Percentiles rank a stretch among this genome's conserved stretches.
Evolutionary conservation across 2,329 filamentous ascomycete species (phyloP).

Genomic region (Cryphonectria nitschkei): DNA sequence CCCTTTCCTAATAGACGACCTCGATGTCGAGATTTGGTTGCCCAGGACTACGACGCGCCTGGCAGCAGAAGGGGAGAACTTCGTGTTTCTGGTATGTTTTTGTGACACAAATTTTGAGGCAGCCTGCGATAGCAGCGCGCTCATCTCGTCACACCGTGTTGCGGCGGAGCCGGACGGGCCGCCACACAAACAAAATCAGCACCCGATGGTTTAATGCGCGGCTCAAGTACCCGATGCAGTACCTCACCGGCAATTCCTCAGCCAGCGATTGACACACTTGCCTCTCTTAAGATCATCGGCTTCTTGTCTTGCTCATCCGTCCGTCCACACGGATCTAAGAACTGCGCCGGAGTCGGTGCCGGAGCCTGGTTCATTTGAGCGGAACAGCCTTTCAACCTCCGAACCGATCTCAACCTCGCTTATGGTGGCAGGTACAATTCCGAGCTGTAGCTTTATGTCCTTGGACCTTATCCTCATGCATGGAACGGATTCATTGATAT

Average conservation of each 20-base stretch:
- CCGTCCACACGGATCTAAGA: neutral
- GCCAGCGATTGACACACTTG: conserved; percentile 13
- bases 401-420: neutral
- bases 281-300: neutral
- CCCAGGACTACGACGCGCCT: conserved; percentile 4
- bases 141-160: conserved; percentile 14
- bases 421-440: neutral
- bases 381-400: neutral
- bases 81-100: neutral
- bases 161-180: conserved; percentile 10
- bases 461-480: neutral
- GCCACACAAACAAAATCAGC: conserved; percentile 11
- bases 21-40: neutral
- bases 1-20: neutral
- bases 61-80: neutral
- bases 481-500: neutral
- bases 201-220: conserved; percentile 26
- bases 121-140: conserved; percentile 10
- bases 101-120: neutral
- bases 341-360: neutral
- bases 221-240: conserved; percentile 6
- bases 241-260: conserved; percentile 6
- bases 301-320: neutral
- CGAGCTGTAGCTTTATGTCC: neutral
- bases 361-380: neutral